A percentile compares a stretch with the other conserved stretches of the same genome.
phyloP scores from a whole-genome alignment of 148 eudicot genomes.

The Rhododendron ferrugineum region DNA sequence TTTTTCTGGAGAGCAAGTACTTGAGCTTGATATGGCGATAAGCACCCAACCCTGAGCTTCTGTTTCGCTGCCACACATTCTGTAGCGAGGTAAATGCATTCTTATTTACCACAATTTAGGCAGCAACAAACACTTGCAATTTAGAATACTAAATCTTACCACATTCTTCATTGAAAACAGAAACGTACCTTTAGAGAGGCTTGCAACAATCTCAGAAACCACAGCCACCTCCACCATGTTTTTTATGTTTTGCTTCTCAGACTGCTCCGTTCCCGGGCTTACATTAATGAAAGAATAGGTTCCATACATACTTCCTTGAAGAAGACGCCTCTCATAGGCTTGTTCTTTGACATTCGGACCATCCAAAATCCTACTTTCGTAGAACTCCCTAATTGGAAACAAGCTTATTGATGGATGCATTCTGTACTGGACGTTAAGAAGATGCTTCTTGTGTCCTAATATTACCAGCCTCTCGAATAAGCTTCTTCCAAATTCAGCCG shows the following conservation, averaged over 20 bases:
- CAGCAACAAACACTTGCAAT: constrained; percentile 29
- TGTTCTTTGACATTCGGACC: too few species aligned
- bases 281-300: constrained; percentile 35
- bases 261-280: constrained; percentile 27
- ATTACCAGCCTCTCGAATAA: too few species aligned
- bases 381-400: too few species aligned
- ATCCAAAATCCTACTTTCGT: too few species aligned
- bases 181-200: constrained; percentile 33
- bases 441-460: too few species aligned
- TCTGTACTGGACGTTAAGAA: too few species aligned
- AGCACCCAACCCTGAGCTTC: constrained; percentile 43
- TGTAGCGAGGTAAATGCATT: neutral
- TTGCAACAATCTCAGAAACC: constrained; percentile 26
- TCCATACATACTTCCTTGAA: constrained; percentile 22
- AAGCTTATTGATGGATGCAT: too few species aligned
- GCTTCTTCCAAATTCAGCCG: too few species aligned
- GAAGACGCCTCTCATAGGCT: constrained; percentile 5
- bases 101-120: constrained; percentile 23
- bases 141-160: neutral
- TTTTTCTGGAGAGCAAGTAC: neutral
- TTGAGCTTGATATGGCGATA: constrained; percentile 40
- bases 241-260: too few species aligned
- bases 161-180: neutral
- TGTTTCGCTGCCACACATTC: constrained; percentile 21
- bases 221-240: too few species aligned